Evolutionary conservation across 2,329 filamentous ascomycete genomes (phyloP).

Genomic region (Penicillium polonicum): DNA sequence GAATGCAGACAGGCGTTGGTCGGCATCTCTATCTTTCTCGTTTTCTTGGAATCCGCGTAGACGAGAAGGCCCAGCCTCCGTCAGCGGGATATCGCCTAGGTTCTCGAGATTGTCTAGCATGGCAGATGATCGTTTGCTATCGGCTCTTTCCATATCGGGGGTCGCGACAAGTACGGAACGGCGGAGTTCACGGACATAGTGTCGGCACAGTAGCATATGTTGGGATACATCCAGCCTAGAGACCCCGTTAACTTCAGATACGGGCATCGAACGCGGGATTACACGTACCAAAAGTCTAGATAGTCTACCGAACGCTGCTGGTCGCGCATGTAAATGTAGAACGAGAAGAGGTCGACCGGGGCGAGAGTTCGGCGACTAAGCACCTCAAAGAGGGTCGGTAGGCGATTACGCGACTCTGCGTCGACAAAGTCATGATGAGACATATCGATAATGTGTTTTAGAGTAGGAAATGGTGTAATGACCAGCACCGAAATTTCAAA

Average conservation of each 20-base stretch:
- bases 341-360: constrained; percentile 94
- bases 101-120: constrained; percentile 71
- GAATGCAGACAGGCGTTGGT: constrained; percentile 89
- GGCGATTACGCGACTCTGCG: constrained; percentile 66
- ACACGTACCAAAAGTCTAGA: constrained; percentile 89
- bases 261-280: neutral
- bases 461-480: constrained; percentile 9
- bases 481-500: constrained; percentile 18
- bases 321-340: constrained; percentile 99
- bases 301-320: constrained; percentile 98
- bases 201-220: constrained; percentile 93
- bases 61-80: constrained; percentile 54
- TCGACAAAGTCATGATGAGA: constrained; percentile 35
- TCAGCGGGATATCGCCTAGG: constrained; percentile 58
- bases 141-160: constrained; percentile 78
- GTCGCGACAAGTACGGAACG: constrained; percentile 91
- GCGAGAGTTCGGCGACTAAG: constrained; percentile 90
- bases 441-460: constrained; percentile 23
- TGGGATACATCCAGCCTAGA: constrained; percentile 96
- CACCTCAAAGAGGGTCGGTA: constrained; percentile 94
- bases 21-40: constrained; percentile 73
- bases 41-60: constrained; percentile 55
- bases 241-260: neutral
- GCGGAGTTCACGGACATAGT: constrained; percentile 93
- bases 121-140: constrained; percentile 80